A percentile compares a stretch with the other conserved stretches of the same genome.
Evolutionary conservation across 371 early-diverging fungal genomes (phyloP).

Genomic region (Mucor lusitanicus): DNA sequence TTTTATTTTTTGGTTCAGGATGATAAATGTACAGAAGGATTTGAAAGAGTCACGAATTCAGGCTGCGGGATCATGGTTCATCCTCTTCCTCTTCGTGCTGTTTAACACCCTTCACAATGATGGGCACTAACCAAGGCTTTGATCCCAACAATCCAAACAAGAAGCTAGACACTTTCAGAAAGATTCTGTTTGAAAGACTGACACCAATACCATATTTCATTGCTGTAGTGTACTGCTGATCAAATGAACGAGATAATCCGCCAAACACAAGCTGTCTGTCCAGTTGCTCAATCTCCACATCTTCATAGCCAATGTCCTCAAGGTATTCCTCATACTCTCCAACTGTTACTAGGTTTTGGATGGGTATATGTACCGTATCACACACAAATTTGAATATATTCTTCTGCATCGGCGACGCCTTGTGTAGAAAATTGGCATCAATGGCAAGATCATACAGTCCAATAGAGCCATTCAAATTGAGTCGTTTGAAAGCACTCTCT

Average conservation of each 20-base stretch:
- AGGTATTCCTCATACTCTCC: slow-evolving; percentile 20
- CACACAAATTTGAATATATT: slow-evolving; percentile 14
- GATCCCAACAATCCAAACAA: slow-evolving; percentile 12
- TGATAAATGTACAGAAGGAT: not conserved
- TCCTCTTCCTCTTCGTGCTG: not conserved
- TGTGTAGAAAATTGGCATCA: slow-evolving; percentile 15
- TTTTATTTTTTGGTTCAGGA: no score
- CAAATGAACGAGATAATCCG: slow-evolving; percentile 19
- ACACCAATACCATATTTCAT: slow-evolving; percentile 14
- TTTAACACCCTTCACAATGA: slow-evolving; percentile 16
- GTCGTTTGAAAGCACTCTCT: slow-evolving; percentile 23
- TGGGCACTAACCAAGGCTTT: slow-evolving; percentile 18
- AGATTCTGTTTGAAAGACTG: slow-evolving; percentile 10
- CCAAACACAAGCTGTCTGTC: slow-evolving; percentile 24
- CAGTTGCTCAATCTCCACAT: slow-evolving; percentile 15
- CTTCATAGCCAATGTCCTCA: slow-evolving; percentile 14
- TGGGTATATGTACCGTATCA: slow-evolving; percentile 22
- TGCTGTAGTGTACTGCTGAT: slow-evolving; percentile 2
- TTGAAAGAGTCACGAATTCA: not conserved
- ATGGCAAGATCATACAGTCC: slow-evolving; percentile 44
- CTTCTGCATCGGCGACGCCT: slow-evolving; percentile 4
- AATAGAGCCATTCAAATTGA: slow-evolving; percentile 41
- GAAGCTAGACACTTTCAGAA: slow-evolving; percentile 11
- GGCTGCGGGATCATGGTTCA: not conserved
- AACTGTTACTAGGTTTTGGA: slow-evolving; percentile 29